Evolutionary conservation across 805 yeast species (phyloP), one percentile per base, ranked within the genome.

Genomic region (Nakazawaea ambrosiae): DNA sequence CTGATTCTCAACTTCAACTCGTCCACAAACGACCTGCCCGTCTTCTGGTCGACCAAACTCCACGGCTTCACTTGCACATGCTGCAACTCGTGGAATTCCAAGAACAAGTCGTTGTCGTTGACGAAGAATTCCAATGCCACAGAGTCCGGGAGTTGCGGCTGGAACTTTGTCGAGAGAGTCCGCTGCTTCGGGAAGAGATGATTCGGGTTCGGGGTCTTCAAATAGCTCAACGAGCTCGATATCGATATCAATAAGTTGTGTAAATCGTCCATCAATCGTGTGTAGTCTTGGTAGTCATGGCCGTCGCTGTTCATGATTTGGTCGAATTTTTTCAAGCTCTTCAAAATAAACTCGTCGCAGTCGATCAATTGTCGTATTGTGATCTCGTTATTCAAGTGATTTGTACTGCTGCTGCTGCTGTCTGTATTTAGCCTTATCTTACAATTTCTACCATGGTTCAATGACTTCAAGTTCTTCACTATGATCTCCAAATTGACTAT

Each of bases 31-130:
- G 84, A 74, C 36, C 63, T 61, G 0, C 75, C 76, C 3, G 54
- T 49, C 4, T 49, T 37, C 6, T 59, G 57, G 40, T 76, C 70
- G 5, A 78, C 66, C 4, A 65, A 58, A 42, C 70, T 59, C 89
- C 89, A 82, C 1, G 89, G 89, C 40, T 61, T 63, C 42, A 70
- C 75, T 0, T 65, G 65, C 7, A 81, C 67, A 17, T 57, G 57
- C 24, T 58, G 61, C 26, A 81, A 50, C 36, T 68, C 67, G 49
- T 75, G 72, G 40, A 79, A 56, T 37, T 81, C 88, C 5, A 80
- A 55, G 18, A 79, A 65, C 3, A 81, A 51, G 48, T 82, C 88
- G 16, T 80, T 76, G 51, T 76, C 80, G 44, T 69, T 65, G 17
- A 81, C 57, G 37, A 71, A 72, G 20, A 80, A 47, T 48, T 82